A percentile compares a stretch with the other conserved stretches of the same genome.
These are phyloP conservation scores for Syncephalastrum monosporum DNA, from an alignment of 371 early-diverging fungal genomes.

Conservation along the genomic window DNA sequence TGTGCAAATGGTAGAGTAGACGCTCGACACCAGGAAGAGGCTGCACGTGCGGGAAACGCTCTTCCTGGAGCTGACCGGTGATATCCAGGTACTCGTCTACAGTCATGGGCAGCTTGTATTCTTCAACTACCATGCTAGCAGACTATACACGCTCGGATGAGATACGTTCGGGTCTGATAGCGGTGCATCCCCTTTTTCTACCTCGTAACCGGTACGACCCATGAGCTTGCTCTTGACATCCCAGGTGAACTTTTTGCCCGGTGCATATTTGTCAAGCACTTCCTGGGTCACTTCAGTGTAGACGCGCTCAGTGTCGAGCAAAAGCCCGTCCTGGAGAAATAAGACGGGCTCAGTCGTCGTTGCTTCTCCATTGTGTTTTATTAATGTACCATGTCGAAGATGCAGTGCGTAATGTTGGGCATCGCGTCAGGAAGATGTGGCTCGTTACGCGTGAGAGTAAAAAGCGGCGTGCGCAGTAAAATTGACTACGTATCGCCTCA, in stretches of 20 bases:
- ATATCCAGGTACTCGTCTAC: constrained; percentile 72
- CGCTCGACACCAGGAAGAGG: constrained; percentile 76
- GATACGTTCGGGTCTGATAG: background rate
- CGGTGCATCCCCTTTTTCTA: constrained; percentile 10
- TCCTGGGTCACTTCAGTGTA: constrained; percentile 83
- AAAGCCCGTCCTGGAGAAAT: constrained; percentile 35
- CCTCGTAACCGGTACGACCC: constrained; percentile 72
- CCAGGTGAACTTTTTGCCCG: constrained; percentile 73
- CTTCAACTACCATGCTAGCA: constrained; percentile 67
- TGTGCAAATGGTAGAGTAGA: constrained; percentile 76
- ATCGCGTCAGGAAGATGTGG: background rate
- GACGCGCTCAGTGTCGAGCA: constrained; percentile 82
- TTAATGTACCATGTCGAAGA: constrained; percentile 82
- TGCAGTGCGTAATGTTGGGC: constrained; percentile 69
- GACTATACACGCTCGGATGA: constrained; percentile 38
- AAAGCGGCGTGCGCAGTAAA: too few species aligned
- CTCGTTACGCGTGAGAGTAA: too few species aligned
- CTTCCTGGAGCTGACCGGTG: constrained; percentile 38
- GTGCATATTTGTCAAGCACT: constrained; percentile 44
- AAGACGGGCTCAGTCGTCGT: background rate
- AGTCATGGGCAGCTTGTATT: constrained; percentile 70
- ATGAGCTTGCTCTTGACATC: constrained; percentile 81
- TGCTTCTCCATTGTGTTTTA: background rate
- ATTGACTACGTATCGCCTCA: too few species aligned
- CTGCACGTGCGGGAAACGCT: constrained; percentile 59